Conservation (phyloP, 208 protist species). For the Crithidia brevicula region DNA sequence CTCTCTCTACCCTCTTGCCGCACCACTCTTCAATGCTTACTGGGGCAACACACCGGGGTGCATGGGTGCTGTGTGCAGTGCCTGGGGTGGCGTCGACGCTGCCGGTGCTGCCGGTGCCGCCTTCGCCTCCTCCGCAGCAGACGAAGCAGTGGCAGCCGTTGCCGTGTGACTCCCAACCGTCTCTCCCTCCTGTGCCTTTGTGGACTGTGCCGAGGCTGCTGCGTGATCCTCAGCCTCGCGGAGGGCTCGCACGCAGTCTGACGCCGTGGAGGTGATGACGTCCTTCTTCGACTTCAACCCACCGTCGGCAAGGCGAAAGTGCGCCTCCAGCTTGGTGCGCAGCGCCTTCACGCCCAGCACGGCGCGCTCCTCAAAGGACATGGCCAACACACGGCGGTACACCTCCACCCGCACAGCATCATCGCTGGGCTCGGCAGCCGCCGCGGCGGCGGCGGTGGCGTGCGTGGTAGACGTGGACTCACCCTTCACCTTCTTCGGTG, state of each 20-base stretch:
- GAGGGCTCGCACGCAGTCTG: constrained; percentile 69
- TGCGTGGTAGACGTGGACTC: not conserved
- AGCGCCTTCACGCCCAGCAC: constrained; percentile 69
- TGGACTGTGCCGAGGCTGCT: constrained; percentile 2
- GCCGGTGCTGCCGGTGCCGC: not conserved
- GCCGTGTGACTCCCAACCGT: not conserved
- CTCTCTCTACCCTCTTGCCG: too few relatives aligned
- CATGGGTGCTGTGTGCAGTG: constrained; percentile 5
- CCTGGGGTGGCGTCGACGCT: not conserved
- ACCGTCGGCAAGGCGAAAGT: constrained; percentile 46
- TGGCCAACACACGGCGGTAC: constrained; percentile 66
- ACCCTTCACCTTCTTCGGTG: constrained; percentile 21
- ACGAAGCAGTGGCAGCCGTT: not conserved
- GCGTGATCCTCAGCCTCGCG: constrained; percentile 57
- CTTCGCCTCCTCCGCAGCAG: not conserved
- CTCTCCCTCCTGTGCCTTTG: not conserved
- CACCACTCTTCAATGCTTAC: too few relatives aligned
- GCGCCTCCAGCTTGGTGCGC: constrained; percentile 56
- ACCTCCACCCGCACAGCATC: constrained; percentile 69
- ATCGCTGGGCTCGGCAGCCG: constrained; percentile 36
- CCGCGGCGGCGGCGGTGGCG: constrained; percentile 1
- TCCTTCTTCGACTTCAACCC: constrained; percentile 60
- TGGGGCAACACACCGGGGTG: not conserved
- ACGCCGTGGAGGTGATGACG: constrained; percentile 65
- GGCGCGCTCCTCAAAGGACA: constrained; percentile 50